Conservation (phyloP, 768 basidiomycete species). For the Suillus lakei region DNA sequence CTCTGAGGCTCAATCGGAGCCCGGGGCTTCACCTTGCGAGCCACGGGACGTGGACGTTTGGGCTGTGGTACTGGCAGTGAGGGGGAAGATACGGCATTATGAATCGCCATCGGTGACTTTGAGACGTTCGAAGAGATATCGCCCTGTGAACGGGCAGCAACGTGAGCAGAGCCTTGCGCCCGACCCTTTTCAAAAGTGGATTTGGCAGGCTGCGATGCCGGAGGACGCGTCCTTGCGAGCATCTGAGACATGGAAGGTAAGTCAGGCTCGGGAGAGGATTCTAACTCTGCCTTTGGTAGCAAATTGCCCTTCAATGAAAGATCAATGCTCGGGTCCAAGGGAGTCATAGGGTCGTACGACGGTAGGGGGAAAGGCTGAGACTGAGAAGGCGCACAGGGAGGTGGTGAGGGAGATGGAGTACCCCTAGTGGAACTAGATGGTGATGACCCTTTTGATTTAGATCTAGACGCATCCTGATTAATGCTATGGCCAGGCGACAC, state of each 20-base stretch:
- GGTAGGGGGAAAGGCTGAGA: slow-evolving; percentile 21
- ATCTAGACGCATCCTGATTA: too few species aligned
- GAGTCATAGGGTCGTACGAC: slow-evolving; percentile 1
- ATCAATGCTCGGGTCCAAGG: slow-evolving; percentile 11
- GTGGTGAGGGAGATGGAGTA: slow-evolving; percentile 2
- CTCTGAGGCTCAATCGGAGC: not conserved
- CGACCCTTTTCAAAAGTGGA: not conserved
- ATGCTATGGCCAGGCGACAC: not conserved
- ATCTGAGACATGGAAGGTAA: slow-evolving; percentile 3
- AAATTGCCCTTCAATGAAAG: slow-evolving; percentile 5
- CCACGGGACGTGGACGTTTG: not conserved
- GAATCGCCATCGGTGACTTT: not conserved
- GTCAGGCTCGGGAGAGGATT: slow-evolving; percentile 11
- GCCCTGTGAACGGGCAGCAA: not conserved
- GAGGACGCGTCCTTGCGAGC: slow-evolving; percentile 5
- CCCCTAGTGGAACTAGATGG: not conserved
- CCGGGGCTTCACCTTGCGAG: not conserved
- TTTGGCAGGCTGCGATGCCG: not conserved
- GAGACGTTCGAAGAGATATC: too few species aligned
- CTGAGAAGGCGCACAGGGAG: slow-evolving; percentile 19
- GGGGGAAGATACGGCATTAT: not conserved
- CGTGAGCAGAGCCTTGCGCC: not conserved
- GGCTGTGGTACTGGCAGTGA: not conserved
- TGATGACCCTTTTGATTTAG: not conserved
- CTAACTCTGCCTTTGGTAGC: not conserved